A percentile compares a stretch with the other conserved stretches of the same genome.
phyloP scores from a whole-genome alignment of 139 green algal species.

The Eudorina sp. region DNA sequence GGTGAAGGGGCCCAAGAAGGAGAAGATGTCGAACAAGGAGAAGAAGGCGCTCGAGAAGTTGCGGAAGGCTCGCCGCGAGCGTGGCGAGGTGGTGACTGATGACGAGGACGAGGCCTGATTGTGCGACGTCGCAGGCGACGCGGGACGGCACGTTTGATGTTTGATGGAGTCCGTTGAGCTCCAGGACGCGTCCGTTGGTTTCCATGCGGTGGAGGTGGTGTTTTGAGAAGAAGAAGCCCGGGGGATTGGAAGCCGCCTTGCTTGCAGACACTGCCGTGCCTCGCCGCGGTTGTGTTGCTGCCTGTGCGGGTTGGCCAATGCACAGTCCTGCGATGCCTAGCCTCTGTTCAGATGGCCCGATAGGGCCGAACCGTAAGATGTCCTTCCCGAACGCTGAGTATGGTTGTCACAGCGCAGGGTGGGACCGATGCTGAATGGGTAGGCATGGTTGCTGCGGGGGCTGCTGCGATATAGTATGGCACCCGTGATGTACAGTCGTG shows the following conservation, averaged over 20 bases:
- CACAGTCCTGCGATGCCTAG: background rate
- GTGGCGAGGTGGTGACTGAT: constrained; percentile 86
- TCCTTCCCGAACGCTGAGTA: background rate
- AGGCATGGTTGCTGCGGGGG: too few species aligned
- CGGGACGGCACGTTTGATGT: background rate
- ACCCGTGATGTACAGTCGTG: background rate
- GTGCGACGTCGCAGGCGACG: background rate
- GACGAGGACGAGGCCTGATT: constrained; percentile 70
- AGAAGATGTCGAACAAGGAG: constrained; percentile 92
- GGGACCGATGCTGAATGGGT: too few species aligned
- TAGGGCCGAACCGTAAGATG: too few species aligned
- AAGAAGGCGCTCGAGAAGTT: constrained; percentile 84
- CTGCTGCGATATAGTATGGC: too few species aligned
- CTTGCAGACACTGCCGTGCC: constrained; percentile 10
- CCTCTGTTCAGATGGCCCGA: too few species aligned
- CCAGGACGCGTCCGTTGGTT: too few species aligned
- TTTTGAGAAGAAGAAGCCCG: too few species aligned
- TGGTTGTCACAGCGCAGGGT: constrained; percentile 24
- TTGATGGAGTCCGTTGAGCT: background rate
- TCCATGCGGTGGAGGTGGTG: too few species aligned
- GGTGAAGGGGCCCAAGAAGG: constrained; percentile 88
- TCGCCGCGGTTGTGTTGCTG: background rate
- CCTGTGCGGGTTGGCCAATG: background rate
- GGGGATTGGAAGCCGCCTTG: background rate
- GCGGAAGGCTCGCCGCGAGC: constrained; percentile 73